Evolutionary conservation across 306 rosid genomes (phyloP), one percentile per base, ranked within the genome.

Genomic region (Vigna nakashimae): DNA sequence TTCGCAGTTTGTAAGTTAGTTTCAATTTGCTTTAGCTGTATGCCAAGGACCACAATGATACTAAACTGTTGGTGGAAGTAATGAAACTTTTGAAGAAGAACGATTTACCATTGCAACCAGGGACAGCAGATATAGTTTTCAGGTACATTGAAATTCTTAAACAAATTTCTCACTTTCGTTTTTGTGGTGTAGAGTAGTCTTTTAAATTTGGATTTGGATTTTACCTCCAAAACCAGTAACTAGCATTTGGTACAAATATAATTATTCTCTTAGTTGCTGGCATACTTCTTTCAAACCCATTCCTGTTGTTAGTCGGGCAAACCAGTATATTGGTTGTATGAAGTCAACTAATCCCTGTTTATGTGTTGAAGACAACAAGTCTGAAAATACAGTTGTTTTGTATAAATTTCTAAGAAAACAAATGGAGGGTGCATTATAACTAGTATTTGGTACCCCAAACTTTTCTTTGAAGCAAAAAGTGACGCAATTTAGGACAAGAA

Each of bases 41-140:
- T 86, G 96, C 99, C 63, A 83, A 90, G 89, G 71, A 85, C 30
- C 89, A 85, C 71, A 90, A 88, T 52, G 90, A 95, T 87, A 76
- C 79, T 66, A 79, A 87, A 60, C 90, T 95, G 67, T 71, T 92
- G 92, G 88, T 65, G 81, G 98, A 92, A 32, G 77, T 91, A 77
- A 88, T 92, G 99, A 78, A 80, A 80, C 98, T 92, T 80, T 5
- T 89, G 57, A 87, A 88, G 85, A 83, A n/a, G 79, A 95, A 92
- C 83, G 89, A 74, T 84, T 64, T 95, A 65, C 93, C 92, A 30
- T 74, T 91, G 90, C 99, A 95, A 81, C 88, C 99, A 13, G 98
- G 98, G 78, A 92, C 99, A 53, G 98, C 97, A 73, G 99, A 95
- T 88, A 92, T 92, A 56, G 89, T 95, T 79, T 92, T 92, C 86